phyloP scores from a whole-genome alignment of 2,329 filamentous ascomycete genomes.

The Thielaviopsis populi region DNA sequence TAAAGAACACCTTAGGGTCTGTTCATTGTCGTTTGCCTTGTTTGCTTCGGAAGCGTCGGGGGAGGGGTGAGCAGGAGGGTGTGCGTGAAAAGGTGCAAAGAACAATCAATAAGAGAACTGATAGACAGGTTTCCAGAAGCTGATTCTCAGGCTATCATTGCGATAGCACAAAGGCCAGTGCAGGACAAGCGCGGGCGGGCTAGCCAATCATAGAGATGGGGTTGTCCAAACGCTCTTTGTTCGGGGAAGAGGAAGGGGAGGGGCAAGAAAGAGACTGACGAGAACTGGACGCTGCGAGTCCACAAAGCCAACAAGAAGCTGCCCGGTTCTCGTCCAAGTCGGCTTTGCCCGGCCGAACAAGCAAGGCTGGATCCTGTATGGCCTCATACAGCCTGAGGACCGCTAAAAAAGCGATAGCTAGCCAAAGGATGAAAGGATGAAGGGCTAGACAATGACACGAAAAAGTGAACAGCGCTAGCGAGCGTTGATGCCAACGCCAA shows the following conservation, averaged over 20 bases:
- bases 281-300: no score
- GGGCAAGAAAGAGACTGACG: not conserved
- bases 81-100: not conserved
- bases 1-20: not conserved
- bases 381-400: no score
- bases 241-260: not conserved
- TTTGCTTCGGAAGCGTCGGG: not conserved
- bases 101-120: not conserved
- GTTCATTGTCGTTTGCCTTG: not conserved
- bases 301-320: no score
- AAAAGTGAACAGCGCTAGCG: not conserved
- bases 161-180: not conserved
- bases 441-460: not conserved
- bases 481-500: not conserved
- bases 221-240: not conserved
- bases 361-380: no score
- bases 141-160: not conserved
- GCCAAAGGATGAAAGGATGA: not conserved
- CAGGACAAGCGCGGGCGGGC: not conserved
- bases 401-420: no score
- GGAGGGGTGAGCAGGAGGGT: not conserved
- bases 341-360: no score
- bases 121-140: conserved; percentile 1
- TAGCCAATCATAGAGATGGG: not conserved
- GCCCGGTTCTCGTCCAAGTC: no score